phyloP scores from a whole-genome alignment of 2,329 filamentous ascomycete genomes.

The Colletotrichum sp. region DNA sequence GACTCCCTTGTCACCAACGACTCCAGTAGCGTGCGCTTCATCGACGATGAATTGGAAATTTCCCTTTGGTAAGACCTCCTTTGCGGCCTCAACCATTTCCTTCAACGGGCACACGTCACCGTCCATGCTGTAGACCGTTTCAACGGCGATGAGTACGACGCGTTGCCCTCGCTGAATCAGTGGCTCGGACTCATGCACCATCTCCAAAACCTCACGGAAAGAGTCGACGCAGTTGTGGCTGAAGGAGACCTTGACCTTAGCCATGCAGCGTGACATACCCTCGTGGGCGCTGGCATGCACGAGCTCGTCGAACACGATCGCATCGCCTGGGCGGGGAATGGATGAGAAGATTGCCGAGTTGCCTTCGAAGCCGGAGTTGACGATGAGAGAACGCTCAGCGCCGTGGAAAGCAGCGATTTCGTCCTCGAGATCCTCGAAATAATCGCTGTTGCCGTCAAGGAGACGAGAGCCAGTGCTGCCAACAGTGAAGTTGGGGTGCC shows the following conservation, averaged over 20 bases:
- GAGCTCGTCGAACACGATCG: slow-evolving; percentile 68
- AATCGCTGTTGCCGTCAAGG: slow-evolving; percentile 68
- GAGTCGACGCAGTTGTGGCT: slow-evolving; percentile 45
- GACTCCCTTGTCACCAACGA: slow-evolving; percentile 51
- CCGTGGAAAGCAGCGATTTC: slow-evolving; percentile 69
- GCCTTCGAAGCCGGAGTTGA: slow-evolving; percentile 63
- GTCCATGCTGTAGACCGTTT: slow-evolving; percentile 54
- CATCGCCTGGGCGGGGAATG: slow-evolving; percentile 56
- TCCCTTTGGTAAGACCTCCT: slow-evolving; percentile 35
- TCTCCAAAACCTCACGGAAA: slow-evolving; percentile 40
- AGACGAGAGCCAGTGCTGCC: slow-evolving; percentile 58
- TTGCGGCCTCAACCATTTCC: slow-evolving; percentile 39
- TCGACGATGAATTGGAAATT: slow-evolving; percentile 59
- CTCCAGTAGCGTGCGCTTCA: slow-evolving; percentile 59
- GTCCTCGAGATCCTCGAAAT: slow-evolving; percentile 55
- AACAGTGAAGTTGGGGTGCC: background rate
- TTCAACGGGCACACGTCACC: slow-evolving; percentile 45
- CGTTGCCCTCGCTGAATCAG: slow-evolving; percentile 30
- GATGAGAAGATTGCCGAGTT: slow-evolving; percentile 56
- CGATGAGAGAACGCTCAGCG: slow-evolving; percentile 61
- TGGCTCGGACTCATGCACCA: slow-evolving; percentile 33
- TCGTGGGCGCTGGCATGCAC: slow-evolving; percentile 72
- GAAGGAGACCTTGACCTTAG: slow-evolving; percentile 46
- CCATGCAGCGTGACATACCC: slow-evolving; percentile 64
- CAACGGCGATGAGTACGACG: slow-evolving; percentile 43